Evolutionary conservation across 306 rosid genomes (phyloP).

Genomic region (Vigna angularis): DNA sequence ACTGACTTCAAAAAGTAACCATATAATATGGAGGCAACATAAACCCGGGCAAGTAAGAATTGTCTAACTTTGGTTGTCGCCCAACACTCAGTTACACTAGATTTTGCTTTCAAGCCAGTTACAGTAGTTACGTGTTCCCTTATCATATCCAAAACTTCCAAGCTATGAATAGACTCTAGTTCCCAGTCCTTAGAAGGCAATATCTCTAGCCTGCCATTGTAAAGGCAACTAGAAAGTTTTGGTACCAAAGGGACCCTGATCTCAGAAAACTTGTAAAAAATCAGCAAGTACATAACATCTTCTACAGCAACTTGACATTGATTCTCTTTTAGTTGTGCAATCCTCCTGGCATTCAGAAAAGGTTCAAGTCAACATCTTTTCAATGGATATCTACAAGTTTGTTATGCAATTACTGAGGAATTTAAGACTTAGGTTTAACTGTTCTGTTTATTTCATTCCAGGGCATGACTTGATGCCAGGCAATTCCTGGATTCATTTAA

Average conservation of each 20-base stretch:
- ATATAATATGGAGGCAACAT: constrained; percentile 80
- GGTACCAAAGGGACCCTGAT: constrained; percentile 87
- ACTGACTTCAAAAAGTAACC: constrained; percentile 94
- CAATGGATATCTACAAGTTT: constrained; percentile 28
- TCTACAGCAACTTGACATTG: constrained; percentile 79
- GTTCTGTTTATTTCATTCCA: constrained; percentile 41
- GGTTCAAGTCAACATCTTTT: constrained; percentile 41
- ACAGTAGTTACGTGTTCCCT: constrained; percentile 76
- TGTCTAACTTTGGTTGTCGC: constrained; percentile 71
- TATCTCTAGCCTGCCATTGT: constrained; percentile 90
- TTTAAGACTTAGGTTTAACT: constrained; percentile 9
- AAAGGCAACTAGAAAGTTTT: constrained; percentile 79
- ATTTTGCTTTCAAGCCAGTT: constrained; percentile 84
- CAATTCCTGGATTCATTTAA: constrained; percentile 37
- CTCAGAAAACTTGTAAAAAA: constrained; percentile 85
- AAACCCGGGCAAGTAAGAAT: constrained; percentile 63
- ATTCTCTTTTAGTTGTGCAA: constrained; percentile 86
- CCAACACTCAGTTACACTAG: constrained; percentile 87
- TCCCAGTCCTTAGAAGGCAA: constrained; percentile 94
- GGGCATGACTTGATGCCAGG: constrained; percentile 42
- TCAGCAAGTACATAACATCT: constrained; percentile 85
- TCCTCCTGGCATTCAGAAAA: constrained; percentile 78
- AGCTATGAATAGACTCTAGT: constrained; percentile 80
- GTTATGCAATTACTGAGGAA: constrained; percentile 29
- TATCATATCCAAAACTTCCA: constrained; percentile 80